Evolutionary conservation across 768 basidiomycete genomes (phyloP), one percentile per base, ranked within the genome.

Genomic region (Boletus subcaerulescens): DNA sequence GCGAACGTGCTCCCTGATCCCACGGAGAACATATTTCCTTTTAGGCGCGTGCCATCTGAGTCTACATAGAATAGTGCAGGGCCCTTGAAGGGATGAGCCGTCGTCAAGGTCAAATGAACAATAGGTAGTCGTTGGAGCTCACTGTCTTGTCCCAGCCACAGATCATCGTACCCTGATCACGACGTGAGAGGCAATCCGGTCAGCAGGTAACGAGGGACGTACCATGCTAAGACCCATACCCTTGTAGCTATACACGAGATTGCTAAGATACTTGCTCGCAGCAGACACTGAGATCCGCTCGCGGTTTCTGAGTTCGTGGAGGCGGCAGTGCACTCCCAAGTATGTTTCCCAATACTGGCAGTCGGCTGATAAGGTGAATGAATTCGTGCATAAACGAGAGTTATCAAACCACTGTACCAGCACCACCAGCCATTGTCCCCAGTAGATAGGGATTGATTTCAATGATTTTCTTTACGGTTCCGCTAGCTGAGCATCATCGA

Each of bases 391-490:
- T 10, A 26, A 45, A 51, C 51, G 12, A 57, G 36, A 52, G 3
- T 11, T n/a, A 32, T 36, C 33, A 17, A 31, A 40, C 50, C 22
- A 48, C 78, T 80, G 60, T 67, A 86, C 94, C 96, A 63, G 97
- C 97, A 73, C 96, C 96, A 73, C 97, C 97, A 58, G 97, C 97
- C 96, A 99, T 98, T 2, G 97, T 99, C 57, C 97, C 97, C n/a
- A 99, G 82, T 47, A 99, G 75, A 76, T 94, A 98, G 40, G 93
- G 93, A 76, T 98, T 98, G 74, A 99, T 99, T 77, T 99, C 97
- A 64, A 99, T 98, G 60, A 99, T 95, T 79, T 98, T 99, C 80
- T 96, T 98, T 58, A 99, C 93, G 15, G 96, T 98, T 50, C 96
- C 95, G 18, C 88, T 93, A 0, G 96, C 96, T 98, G 66, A 2